Evolutionary conservation across 495 filamentous ascomycete species (phyloP).

Genomic region (Mytilinidion resinicola): DNA sequence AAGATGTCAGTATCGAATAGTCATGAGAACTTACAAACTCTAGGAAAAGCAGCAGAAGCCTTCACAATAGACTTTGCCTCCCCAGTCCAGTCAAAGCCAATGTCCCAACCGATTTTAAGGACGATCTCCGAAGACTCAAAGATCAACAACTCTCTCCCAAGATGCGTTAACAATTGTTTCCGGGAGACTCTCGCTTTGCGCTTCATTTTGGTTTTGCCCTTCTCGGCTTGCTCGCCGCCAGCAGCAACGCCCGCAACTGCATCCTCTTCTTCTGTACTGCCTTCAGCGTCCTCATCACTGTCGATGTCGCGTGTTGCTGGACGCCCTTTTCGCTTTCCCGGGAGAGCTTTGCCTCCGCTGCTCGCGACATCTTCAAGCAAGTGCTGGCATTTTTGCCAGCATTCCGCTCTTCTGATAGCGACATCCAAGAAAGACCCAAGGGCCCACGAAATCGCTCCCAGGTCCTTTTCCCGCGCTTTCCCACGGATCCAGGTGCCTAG

Average conservation of each 20-base stretch:
- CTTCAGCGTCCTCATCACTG: conserved; percentile 9
- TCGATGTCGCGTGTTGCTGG: conserved; percentile 4
- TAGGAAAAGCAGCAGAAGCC: conserved; percentile 42
- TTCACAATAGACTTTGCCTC: conserved; percentile 50
- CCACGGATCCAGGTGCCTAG: conserved; percentile 23
- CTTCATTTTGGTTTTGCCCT: conserved; percentile 20
- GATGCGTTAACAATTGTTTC: conserved; percentile 19
- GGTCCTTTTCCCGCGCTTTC: conserved; percentile 24
- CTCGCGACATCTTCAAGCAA: conserved; percentile 22
- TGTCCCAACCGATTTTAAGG: conserved; percentile 41
- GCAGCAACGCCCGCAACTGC: conserved; percentile 39
- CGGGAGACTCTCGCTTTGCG: conserved; percentile 20
- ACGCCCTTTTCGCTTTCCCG: conserved; percentile 3
- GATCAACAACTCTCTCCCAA: conserved; percentile 16
- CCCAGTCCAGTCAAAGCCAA: conserved; percentile 58
- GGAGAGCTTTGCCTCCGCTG: conserved; percentile 27
- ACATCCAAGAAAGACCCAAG: conserved; percentile 30
- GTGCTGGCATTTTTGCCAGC: conserved; percentile 27
- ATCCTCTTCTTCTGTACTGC: conserved; percentile 27
- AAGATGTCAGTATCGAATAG: conserved; percentile 27
- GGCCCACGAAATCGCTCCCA: conserved; percentile 26
- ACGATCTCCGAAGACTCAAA: conserved; percentile 19
- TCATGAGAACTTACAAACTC: conserved; percentile 40
- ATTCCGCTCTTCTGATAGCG: conserved; percentile 25
- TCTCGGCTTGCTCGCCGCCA: conserved; percentile 31